These are phyloP conservation scores for Sphagnum fallax DNA, from an alignment of 228 moss, liverwort and hornwort genomes.

Conservation along the genomic window DNA sequence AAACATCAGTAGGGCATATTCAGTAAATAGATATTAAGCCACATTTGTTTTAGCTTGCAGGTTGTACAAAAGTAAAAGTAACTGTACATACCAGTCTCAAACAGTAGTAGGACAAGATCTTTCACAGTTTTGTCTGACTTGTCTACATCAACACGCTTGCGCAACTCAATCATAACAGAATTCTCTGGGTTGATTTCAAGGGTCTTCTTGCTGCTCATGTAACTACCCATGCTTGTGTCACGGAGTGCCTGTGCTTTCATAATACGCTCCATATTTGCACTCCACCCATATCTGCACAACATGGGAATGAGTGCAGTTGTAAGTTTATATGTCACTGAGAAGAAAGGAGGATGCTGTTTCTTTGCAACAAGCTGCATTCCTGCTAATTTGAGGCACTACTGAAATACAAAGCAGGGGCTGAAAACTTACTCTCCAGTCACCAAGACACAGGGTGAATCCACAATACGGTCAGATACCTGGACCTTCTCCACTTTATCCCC, in stretches of 20 bases:
- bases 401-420: neutral
- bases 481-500: constrained; percentile 76
- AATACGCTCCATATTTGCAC: constrained; percentile 78
- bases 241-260: constrained; percentile 78
- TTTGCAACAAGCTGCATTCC: no score
- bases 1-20: no score
- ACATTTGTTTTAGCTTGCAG: no score
- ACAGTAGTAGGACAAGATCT: constrained; percentile 51
- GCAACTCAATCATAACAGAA: constrained; percentile 63
- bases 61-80: no score
- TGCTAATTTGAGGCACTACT: neutral
- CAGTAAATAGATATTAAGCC: no score
- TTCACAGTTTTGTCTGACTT: constrained; percentile 74
- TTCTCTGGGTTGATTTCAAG: constrained; percentile 77
- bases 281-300: constrained; percentile 41
- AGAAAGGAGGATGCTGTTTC: no score
- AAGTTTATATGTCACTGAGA: no score
- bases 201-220: constrained; percentile 78
- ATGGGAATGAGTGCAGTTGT: neutral
- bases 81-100: constrained; percentile 30
- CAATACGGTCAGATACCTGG: constrained; percentile 66
- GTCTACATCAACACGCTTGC: constrained; percentile 61
- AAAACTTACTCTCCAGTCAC: constrained; percentile 51
- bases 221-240: constrained; percentile 67
- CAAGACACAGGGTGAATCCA: constrained; percentile 68